Evolutionary conservation across 257 asterid species (phyloP).

Genomic region (Solanum chaucha): DNA sequence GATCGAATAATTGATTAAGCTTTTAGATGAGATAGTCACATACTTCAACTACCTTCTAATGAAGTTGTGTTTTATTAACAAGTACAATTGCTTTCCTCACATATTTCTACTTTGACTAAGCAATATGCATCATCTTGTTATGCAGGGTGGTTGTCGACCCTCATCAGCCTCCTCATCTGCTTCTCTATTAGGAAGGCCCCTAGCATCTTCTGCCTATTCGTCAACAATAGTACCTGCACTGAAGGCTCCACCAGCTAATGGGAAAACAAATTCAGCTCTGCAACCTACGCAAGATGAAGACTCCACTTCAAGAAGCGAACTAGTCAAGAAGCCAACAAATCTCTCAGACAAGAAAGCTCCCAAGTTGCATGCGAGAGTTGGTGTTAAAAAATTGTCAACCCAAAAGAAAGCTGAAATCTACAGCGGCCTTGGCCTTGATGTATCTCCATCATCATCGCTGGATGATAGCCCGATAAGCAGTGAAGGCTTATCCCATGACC

Average conservation of each 20-base stretch:
- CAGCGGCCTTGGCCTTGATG: constrained; percentile 18
- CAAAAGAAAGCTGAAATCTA: constrained; percentile 12
- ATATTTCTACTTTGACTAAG: not conserved
- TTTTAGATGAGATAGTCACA: not conserved
- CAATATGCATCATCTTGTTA: not conserved
- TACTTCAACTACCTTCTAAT: not conserved
- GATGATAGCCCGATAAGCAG: not conserved
- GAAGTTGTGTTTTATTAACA: not conserved
- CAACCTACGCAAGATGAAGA: not conserved
- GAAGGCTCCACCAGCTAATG: constrained; percentile 3
- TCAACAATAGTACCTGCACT: not conserved
- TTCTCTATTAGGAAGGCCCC: not conserved
- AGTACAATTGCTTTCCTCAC: not conserved
- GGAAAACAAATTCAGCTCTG: not conserved
- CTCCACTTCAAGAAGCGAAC: not conserved
- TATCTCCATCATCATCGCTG: constrained; percentile 13
- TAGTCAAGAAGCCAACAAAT: not conserved
- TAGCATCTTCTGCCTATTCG: not conserved
- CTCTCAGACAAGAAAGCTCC: constrained; percentile 1
- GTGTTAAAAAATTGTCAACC: constrained; percentile 1
- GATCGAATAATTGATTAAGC: not conserved
- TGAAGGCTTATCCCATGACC: not conserved
- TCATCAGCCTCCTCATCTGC: not conserved
- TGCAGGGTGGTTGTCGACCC: not conserved
- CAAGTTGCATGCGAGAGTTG: not conserved